Conservation (phyloP, 352 stramenopile genomes). For the Aphanomyces cochlioides region DNA sequence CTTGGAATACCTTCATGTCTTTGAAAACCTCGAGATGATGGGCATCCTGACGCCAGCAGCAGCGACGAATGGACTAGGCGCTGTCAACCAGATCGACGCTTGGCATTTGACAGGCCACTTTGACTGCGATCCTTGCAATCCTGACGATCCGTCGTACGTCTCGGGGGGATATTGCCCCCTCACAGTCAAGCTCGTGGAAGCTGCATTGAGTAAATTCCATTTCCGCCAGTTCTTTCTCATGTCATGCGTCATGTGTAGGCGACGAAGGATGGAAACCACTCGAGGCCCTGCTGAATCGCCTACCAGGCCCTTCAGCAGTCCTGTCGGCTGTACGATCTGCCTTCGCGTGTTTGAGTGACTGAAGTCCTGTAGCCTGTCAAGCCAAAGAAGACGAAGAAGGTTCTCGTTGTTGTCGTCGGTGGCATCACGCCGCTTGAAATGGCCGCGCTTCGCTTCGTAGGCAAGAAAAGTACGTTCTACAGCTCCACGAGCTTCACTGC, state of each 20-base stretch:
- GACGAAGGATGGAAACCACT: not conserved
- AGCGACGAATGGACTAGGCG: not conserved
- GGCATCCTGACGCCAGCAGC: conserved; percentile 7
- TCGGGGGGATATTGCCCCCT: conserved; percentile 19
- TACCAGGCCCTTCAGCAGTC: conserved; percentile 19
- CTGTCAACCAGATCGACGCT: not conserved
- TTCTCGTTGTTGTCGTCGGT: conserved; percentile 26
- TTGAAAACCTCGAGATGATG: conserved; percentile 26
- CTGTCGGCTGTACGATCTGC: not conserved
- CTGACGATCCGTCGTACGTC: conserved; percentile 22
- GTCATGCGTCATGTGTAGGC: not conserved
- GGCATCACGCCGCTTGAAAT: conserved; percentile 12
- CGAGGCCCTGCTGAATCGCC: conserved; percentile 17
- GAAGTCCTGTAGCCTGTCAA: not conserved
- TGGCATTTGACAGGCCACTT: conserved; percentile 18
- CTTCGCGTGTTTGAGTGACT: not conserved
- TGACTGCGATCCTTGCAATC: conserved; percentile 13
- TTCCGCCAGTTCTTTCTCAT: too few species aligned
- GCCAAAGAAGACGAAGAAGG: conserved; percentile 15
- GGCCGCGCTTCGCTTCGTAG: conserved; percentile 20
- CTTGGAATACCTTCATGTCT: conserved; percentile 26
- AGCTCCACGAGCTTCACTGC: not conserved
- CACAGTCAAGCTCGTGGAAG: conserved; percentile 20
- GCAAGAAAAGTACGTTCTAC: conserved; percentile 9
- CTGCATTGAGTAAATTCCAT: conserved; percentile 5